Evolutionary conservation across 139 green algal genomes (phyloP).

Genomic region (Closterium sp.): DNA sequence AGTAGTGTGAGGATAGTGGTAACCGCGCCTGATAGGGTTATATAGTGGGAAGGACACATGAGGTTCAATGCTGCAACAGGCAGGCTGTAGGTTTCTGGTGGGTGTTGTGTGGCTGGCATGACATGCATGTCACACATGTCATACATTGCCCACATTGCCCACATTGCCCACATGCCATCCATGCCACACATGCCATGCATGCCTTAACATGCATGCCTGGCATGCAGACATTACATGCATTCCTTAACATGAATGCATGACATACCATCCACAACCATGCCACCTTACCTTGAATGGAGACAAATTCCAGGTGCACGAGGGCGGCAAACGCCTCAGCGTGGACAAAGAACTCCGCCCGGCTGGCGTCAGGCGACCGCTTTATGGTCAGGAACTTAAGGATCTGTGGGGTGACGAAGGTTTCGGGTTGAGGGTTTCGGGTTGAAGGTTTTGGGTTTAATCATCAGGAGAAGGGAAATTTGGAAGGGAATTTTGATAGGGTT

Average conservation of each 20-base stretch:
- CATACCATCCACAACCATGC: background rate
- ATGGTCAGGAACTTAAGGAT: constrained; percentile 62
- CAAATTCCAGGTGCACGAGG: constrained; percentile 56
- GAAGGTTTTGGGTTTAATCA: background rate
- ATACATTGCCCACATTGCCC: too few relatives aligned
- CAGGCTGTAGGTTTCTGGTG: too few relatives aligned
- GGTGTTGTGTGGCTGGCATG: too few relatives aligned
- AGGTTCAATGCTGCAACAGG: too few relatives aligned
- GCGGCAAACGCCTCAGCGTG: constrained; percentile 68
- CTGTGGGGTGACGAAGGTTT: constrained; percentile 14
- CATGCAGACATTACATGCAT: background rate
- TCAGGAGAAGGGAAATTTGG: background rate
- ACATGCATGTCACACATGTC: background rate
- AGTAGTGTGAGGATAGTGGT: constrained; percentile 64
- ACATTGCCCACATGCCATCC: too few relatives aligned
- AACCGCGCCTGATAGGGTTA: constrained; percentile 48
- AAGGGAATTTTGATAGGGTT: too few relatives aligned
- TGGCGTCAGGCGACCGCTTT: constrained; percentile 52
- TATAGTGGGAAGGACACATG: background rate
- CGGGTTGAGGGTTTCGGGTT: background rate
- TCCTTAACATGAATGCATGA: background rate
- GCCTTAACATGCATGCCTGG: background rate
- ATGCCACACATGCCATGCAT: background rate
- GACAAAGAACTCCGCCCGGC: constrained; percentile 63
- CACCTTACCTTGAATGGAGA: constrained; percentile 55